Conservation (phyloP, 176 grass and related monocot genomes). For the Oryza punctata region DNA sequence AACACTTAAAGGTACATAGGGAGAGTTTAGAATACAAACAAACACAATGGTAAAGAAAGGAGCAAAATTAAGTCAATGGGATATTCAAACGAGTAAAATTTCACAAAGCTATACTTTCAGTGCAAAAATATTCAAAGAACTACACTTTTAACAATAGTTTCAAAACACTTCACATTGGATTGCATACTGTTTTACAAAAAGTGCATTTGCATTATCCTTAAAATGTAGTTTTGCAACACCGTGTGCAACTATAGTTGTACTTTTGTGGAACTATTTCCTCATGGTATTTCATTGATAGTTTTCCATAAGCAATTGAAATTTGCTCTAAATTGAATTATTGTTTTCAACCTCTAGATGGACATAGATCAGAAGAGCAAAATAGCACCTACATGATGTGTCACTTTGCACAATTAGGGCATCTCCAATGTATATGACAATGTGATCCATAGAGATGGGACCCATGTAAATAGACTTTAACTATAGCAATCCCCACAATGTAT, state of each 20-base stretch:
- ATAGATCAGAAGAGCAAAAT: background rate
- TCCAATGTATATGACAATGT: too few species aligned
- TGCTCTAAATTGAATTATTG: too few species aligned
- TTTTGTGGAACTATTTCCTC: too few species aligned
- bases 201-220: background rate
- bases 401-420: background rate
- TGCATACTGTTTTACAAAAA: background rate
- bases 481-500: too few species aligned
- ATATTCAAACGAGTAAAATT: background rate
- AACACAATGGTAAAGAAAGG: constrained; percentile 1
- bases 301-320: too few species aligned
- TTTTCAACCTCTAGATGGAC: background rate
- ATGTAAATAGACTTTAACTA: too few species aligned
- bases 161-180: background rate
- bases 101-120: background rate
- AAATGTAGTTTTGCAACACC: background rate
- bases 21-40: constrained; percentile 13
- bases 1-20: background rate
- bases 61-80: background rate
- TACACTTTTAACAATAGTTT: background rate
- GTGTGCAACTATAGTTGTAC: too few species aligned
- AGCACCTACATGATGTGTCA: background rate
- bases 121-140: background rate
- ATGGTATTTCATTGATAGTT: too few species aligned
- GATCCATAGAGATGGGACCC: too few species aligned